A percentile compares a stretch with the other conserved stretches of the same genome.
Evolutionary conservation across 371 early-diverging fungal genomes (phyloP).

Genomic region (Rhizopus sp.): DNA sequence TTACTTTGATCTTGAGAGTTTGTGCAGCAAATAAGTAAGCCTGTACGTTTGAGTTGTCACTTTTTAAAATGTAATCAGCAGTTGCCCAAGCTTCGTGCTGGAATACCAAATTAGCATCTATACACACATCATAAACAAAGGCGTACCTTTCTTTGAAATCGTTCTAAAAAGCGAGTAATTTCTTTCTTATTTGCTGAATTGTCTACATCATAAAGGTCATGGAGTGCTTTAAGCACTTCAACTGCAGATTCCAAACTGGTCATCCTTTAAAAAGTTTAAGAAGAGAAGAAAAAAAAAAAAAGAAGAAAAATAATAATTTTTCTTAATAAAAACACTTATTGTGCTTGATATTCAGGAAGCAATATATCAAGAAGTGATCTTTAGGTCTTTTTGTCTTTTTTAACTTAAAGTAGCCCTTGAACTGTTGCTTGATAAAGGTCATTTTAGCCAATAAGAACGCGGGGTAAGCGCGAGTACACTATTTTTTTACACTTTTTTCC

Average conservation of each 20-base stretch:
- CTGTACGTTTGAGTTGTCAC: conserved; percentile 57
- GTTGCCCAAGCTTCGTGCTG: conserved; percentile 88
- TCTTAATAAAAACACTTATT: no score
- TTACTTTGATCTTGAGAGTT: conserved; percentile 89
- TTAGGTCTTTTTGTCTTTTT: no score
- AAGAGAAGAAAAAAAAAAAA: conserved; percentile 4
- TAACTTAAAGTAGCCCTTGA: not conserved
- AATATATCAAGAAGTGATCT: no score
- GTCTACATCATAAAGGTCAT: conserved; percentile 24
- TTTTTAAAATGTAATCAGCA: conserved; percentile 72
- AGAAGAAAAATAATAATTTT: no score
- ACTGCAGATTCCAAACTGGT: conserved; percentile 14
- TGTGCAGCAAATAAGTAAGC: conserved; percentile 90
- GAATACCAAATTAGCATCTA: not conserved
- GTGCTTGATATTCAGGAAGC: no score
- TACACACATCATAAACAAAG: not conserved
- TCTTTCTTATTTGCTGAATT: conserved; percentile 47
- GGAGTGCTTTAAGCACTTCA: conserved; percentile 26
- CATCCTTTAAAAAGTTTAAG: conserved; percentile 6
- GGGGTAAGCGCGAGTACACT: no score
- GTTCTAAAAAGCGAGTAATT: conserved; percentile 83
- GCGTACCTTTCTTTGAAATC: conserved; percentile 86
- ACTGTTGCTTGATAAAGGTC: conserved; percentile 2
- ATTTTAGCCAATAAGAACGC: no score
- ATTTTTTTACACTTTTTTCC: not conserved